Percentiles rank a stretch among this genome's conserved stretches.
Evolutionary conservation across 2,329 filamentous ascomycete genomes (phyloP).

Genomic region (Thermothelomyces thermophilus): DNA sequence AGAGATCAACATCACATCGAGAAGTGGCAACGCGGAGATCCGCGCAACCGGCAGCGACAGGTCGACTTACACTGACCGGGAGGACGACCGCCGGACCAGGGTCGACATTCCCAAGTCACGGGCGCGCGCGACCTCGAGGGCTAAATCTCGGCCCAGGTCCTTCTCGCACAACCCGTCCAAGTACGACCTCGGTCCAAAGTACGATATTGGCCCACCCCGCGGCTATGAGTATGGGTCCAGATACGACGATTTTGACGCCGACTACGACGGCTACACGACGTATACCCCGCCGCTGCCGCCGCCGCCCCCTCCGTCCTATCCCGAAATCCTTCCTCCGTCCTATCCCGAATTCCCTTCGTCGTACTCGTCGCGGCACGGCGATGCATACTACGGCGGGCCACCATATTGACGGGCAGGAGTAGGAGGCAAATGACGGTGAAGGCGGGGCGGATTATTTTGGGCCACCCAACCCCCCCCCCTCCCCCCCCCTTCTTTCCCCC

Average conservation of each 20-base stretch:
- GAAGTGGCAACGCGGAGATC: constrained; percentile 30
- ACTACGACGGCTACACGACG: constrained; percentile 15
- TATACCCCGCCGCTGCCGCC: constrained; percentile 18
- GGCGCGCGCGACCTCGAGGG: constrained; percentile 43
- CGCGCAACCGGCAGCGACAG: constrained; percentile 45
- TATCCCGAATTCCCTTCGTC: constrained; percentile 23
- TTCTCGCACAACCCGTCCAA: constrained; percentile 25
- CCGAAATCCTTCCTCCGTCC: constrained; percentile 20
- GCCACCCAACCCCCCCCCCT: too few relatives aligned
- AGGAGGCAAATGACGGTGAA: not conserved
- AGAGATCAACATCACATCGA: constrained; percentile 48
- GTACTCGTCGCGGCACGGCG: constrained; percentile 12
- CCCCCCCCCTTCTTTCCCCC: too few relatives aligned
- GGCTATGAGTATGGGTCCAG: not conserved
- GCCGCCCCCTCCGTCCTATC: too few relatives aligned
- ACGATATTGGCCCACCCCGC: not conserved
- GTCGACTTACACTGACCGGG: constrained; percentile 40
- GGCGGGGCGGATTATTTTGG: too few relatives aligned
- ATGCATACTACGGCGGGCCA: constrained; percentile 8
- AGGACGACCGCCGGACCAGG: constrained; percentile 42
- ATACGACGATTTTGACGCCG: constrained; percentile 8
- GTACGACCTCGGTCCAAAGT: not conserved
- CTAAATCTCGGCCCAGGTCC: constrained; percentile 46
- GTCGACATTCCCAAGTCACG: constrained; percentile 41
- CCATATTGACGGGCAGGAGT: constrained; percentile 1